Conservation (phyloP, 2,329 filamentous ascomycete species). For the Paramyrothecium roridum region DNA sequence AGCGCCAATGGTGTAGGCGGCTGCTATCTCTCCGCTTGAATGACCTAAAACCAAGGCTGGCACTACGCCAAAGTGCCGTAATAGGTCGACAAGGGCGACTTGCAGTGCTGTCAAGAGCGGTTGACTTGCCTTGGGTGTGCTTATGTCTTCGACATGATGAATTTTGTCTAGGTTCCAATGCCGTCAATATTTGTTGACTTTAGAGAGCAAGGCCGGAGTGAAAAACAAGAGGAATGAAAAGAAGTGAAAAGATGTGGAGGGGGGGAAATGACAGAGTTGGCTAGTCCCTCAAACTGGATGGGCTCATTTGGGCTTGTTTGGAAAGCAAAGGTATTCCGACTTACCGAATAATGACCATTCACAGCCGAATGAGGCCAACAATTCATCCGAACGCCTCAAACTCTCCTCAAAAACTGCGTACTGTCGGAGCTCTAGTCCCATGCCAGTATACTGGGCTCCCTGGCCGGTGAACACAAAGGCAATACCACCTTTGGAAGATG, state of each 20-base stretch:
- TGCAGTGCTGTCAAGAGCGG: conserved; percentile 9
- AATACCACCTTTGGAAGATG: not conserved
- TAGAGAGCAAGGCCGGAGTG: not conserved
- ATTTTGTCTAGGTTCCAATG: not conserved
- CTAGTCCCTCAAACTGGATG: too few species aligned
- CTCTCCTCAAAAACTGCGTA: not conserved
- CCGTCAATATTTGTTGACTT: too few species aligned
- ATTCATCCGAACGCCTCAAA: not conserved
- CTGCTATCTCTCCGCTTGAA: conserved; percentile 32
- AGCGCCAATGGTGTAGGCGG: conserved; percentile 22
- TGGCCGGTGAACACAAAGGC: conserved; percentile 11
- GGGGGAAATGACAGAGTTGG: too few species aligned
- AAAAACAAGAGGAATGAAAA: not conserved
- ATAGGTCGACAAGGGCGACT: conserved; percentile 8
- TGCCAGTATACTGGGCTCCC: conserved; percentile 10
- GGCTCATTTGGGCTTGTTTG: too few species aligned
- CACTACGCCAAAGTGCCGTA: conserved; percentile 15
- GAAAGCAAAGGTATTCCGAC: too few species aligned
- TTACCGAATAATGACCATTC: conserved; percentile 8
- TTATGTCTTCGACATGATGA: not conserved
- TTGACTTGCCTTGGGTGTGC: conserved; percentile 2
- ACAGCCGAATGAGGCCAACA: not conserved
- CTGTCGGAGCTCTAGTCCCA: conserved; percentile 5
- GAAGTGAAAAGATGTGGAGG: not conserved
- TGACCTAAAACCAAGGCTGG: conserved; percentile 27